Evolutionary conservation across 73 alveolate genomes (phyloP), one percentile per base, ranked within the genome.

Genomic region (Blepharisma japonicum): DNA sequence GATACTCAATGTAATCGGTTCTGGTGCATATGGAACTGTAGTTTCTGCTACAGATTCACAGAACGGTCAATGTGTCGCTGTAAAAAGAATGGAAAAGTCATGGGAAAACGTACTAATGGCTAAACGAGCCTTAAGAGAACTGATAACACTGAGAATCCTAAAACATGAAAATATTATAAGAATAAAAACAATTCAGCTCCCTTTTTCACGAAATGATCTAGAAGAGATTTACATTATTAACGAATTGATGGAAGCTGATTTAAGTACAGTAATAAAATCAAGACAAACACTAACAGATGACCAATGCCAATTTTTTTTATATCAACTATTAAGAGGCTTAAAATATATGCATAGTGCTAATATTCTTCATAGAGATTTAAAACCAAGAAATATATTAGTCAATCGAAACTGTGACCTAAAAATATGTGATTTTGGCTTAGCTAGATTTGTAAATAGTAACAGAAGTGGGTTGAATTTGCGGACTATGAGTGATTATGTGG

Each of bases 191-290:
- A 47, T 70, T 6, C 80, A 70, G 32, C 11, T 39, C 56, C 80
- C 23, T 18, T 72, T 14, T 14, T 11, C 20, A 18, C 56, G 55
- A 14, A n/a, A 14, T 14, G 80, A 70, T 9, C 6, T 70, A 4
- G 80, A 54, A n/a, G 92, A 85, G 46, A 79, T 85, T 45, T 85
- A 90, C 79, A 68, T 90, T 6, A 89, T 90, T n/a, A 84, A 89
- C 68, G 98, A 92, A 77, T 85, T 92, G 47, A 90, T 92, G 96
- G 98, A 92, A 81, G 91, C 98, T 32, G 98, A 92, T 83, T 66
- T 92, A 32, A 87, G 82, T 56, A 45, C 91, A 23, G 89, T 92
- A 71, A 81, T 92, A 7, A 61, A 84, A 77, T 78, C 92, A 66
- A 77, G 87, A 45, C 87, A 91, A 67, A 87, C 70, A 78, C 83